Conservation (phyloP, 1,284 basidiomycete species). For the Rhodotorula sp. region DNA sequence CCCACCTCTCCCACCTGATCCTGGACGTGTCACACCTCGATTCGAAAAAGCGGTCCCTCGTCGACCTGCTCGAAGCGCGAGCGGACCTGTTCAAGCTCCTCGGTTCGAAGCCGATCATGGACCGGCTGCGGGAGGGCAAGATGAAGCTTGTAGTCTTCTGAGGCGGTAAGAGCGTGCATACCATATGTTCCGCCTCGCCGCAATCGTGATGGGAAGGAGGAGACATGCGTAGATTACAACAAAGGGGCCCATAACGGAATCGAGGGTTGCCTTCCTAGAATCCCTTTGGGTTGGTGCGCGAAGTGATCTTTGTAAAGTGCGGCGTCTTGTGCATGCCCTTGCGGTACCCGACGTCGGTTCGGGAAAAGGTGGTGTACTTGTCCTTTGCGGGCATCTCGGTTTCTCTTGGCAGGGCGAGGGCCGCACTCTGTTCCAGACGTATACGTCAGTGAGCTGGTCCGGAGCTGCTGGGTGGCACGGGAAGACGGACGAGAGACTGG, state of each 20-base stretch:
- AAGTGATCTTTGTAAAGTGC: constrained; percentile 61
- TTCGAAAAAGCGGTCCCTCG: constrained; percentile 66
- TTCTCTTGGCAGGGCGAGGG: constrained; percentile 78
- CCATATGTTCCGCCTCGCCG: background rate
- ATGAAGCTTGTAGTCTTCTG: constrained; percentile 60
- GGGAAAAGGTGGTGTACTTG: constrained; percentile 91
- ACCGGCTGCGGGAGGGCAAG: constrained; percentile 66
- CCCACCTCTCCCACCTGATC: constrained; percentile 74
- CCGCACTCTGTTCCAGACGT: constrained; percentile 56
- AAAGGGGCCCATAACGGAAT: background rate
- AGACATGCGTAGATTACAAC: background rate
- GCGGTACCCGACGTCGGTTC: constrained; percentile 69
- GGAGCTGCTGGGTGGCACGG: background rate
- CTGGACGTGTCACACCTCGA: constrained; percentile 65
- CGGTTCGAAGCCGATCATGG: constrained; percentile 60
- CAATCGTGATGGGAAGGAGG: background rate
- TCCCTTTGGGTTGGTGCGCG: constrained; percentile 80
- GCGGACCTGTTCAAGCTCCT: constrained; percentile 74
- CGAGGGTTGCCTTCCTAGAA: constrained; percentile 58
- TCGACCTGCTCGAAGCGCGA: constrained; percentile 77
- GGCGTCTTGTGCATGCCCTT: constrained; percentile 91
- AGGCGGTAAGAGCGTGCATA: background rate
- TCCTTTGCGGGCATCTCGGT: constrained; percentile 81
- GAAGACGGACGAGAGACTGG: constrained; percentile 60
- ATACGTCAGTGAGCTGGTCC: background rate